A percentile compares a stretch with the other conserved stretches of the same genome.
phyloP scores from a whole-genome alignment of 352 stramenopile genomes.

The Aphanomyces euteiches region DNA sequence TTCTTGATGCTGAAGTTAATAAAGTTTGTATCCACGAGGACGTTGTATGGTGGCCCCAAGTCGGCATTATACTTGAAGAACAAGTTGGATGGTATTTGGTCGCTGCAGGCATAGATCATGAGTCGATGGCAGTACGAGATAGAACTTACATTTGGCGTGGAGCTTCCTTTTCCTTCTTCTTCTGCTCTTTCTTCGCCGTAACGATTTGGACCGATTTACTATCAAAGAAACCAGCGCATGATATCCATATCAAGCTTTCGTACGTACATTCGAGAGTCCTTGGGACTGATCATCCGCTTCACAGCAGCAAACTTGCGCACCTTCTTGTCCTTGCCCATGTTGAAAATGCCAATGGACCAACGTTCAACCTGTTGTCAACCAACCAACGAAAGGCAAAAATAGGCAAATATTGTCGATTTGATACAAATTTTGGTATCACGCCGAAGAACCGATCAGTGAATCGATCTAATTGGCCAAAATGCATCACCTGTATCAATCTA shows the following conservation, averaged over 20 bases:
- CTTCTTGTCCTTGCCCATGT: conserved; percentile 95
- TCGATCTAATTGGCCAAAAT: too few relatives aligned
- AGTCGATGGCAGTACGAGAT: conserved; percentile 6
- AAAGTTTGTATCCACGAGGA: conserved; percentile 99
- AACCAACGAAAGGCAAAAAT: conserved; percentile 9
- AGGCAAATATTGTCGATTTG: too few relatives aligned
- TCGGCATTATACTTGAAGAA: conserved; percentile 99
- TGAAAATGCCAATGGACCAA: neutral
- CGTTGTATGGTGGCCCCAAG: conserved; percentile 97
- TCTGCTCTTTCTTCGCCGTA: conserved; percentile 71
- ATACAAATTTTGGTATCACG: too few relatives aligned
- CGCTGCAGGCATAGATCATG: conserved; percentile 40
- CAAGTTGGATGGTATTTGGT: conserved; percentile 95
- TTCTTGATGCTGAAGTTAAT: conserved; percentile 99
- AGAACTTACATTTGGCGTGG: conserved; percentile 88
- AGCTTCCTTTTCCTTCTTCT: conserved; percentile 87
- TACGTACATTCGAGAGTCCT: conserved; percentile 94
- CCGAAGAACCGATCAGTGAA: too few relatives aligned
- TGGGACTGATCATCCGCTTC: conserved; percentile 98
- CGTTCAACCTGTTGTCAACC: conserved; percentile 13
- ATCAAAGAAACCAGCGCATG: neutral
- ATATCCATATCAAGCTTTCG: neutral
- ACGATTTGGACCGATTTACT: conserved; percentile 80
- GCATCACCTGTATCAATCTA: too few relatives aligned
- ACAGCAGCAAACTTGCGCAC: conserved; percentile 96